Base-by-base conservation (phyloP, 352 stramenopile species). In the Phytophthora ramorum region DNA sequence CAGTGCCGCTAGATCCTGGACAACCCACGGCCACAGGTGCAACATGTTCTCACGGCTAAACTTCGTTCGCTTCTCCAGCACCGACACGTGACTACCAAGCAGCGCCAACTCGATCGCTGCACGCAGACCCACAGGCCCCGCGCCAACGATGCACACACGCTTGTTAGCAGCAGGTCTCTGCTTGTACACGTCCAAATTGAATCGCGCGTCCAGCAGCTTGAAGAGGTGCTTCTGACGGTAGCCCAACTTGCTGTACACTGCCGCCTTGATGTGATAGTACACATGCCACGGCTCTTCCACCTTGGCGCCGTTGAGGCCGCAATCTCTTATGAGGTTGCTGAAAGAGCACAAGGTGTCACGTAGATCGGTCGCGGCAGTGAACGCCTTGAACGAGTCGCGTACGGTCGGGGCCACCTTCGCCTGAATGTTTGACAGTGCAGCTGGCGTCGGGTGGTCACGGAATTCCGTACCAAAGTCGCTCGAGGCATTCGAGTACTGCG, bases 31-130 rank as follows among this genome's bases (percentile, higher is more conserved):
- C 80, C 83, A 94, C 68, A 94, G 58, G 46, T 92, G 84, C 4
- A 93, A 59, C 58, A 91, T 89, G 60, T 95, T 93, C 49, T 92
- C 87, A 12, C 87, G 83, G 61, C 67, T 91, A 52, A 95, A 95
- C 24, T 76, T 60, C 52, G 81, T 81, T 4, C 87, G 73, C 68
- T 95, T 95, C 63, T 95, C 87, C 8, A 95, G 47, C 17, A 95
- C 75, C 0, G 89, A 76, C 10, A 92, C 85, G 12, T 92, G 64
- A 5, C 75, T 69, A 22, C 87, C 85, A 10, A 93, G 70, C 6
- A 95, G 43, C 20, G 82, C 81, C 20, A 89, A 53, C 51, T 95
- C 87, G 3, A 95, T 74, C 0, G 87, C 83, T 12, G 83, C 81
- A 60, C 85, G 82, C 0, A 94, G 58, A 4, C 86, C 86, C 2